Evolutionary conservation across 768 basidiomycete genomes (phyloP), one percentile per base, ranked within the genome.

Genomic region (Tricholoma saponaceum): DNA sequence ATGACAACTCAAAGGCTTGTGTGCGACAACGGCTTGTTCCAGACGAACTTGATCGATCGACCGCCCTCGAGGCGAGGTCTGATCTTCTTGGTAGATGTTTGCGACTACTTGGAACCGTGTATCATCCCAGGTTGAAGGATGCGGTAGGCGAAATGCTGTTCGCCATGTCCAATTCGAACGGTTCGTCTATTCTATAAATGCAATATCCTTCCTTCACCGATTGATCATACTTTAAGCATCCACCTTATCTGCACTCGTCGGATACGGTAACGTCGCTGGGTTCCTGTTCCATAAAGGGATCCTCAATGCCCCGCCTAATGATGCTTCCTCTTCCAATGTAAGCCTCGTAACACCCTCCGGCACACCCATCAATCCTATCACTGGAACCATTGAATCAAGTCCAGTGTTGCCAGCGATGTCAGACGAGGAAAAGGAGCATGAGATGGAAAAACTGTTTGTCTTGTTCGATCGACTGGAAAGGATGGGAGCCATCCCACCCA

Each of bases 201-300:
- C 50, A 12, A 47, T 28, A 16, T 49, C 13, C 25, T 26, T 53
- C 32, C 14, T 26, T 55, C 10, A n/a, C 25, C 52, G 32, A 35
- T 56, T 37, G 20, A 57, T 13, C 41, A 39, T 25, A 5, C 59
- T 23, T 60, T 14, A 37, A 81, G 93, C 90, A n/a, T 76, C 81
- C 5, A 82, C 78, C 0, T 75, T 98, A 14, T 83, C 84, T n/a
- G 80, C 84, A 4, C 82, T 89, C 44, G 81, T 97, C 53, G 96
- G 96, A 6, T 99, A 99, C 64, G 96, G 96, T 41, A 95, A 95
- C 68, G 93, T 95, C 41, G 93, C 95, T 0, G 97, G 97, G 0
- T 90, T 93, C 79, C 79, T 99, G 23, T 95, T 93, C 76, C 86
- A 90, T 68, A 95, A 94, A 67, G 95, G 94, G 14, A 79, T 98